Conservation (phyloP, 2,329 filamentous ascomycete genomes). For the Neurospora sp. region DNA sequence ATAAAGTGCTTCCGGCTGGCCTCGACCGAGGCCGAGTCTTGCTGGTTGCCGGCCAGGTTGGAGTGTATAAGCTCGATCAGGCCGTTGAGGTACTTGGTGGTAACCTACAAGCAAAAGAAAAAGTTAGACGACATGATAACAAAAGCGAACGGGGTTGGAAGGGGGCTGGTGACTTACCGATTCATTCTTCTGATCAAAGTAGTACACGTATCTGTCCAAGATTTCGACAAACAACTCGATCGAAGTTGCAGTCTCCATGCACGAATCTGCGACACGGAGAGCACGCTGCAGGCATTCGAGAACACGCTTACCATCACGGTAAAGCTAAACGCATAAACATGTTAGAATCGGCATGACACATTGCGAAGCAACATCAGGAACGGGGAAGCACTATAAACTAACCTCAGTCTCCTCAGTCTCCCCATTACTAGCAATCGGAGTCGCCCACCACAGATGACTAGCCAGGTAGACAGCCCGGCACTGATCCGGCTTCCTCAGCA, state of each 20-base stretch:
- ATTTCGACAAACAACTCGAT: slow-evolving; percentile 99
- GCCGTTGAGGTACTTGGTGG: slow-evolving; percentile 94
- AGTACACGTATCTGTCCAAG: slow-evolving; percentile 95
- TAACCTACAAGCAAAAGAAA: slow-evolving; percentile 44
- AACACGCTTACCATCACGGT: slow-evolving; percentile 94
- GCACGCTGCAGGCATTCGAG: slow-evolving; percentile 93
- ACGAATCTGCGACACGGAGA: slow-evolving; percentile 90
- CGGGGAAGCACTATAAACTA: no score
- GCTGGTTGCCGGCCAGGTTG: slow-evolving; percentile 78
- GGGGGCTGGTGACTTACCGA: slow-evolving; percentile 47
- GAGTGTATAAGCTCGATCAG: slow-evolving; percentile 97
- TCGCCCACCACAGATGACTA: slow-evolving; percentile 96
- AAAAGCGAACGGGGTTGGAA: neutral
- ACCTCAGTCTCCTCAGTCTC: slow-evolving; percentile 77
- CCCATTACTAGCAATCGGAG: slow-evolving; percentile 64
- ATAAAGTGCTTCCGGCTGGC: slow-evolving; percentile 90
- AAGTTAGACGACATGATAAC: neutral
- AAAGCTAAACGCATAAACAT: slow-evolving; percentile 67
- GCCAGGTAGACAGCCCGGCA: slow-evolving; percentile 94
- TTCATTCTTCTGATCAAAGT: slow-evolving; percentile 98
- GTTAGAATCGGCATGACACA: slow-evolving; percentile 7
- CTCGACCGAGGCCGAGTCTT: slow-evolving; percentile 74
- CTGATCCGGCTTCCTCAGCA: slow-evolving; percentile 96
- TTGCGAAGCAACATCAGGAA: no score
- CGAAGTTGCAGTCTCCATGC: slow-evolving; percentile 96